phyloP scores from a whole-genome alignment of 2,329 filamentous ascomycete genomes.

The Calonectria henricotiae region DNA sequence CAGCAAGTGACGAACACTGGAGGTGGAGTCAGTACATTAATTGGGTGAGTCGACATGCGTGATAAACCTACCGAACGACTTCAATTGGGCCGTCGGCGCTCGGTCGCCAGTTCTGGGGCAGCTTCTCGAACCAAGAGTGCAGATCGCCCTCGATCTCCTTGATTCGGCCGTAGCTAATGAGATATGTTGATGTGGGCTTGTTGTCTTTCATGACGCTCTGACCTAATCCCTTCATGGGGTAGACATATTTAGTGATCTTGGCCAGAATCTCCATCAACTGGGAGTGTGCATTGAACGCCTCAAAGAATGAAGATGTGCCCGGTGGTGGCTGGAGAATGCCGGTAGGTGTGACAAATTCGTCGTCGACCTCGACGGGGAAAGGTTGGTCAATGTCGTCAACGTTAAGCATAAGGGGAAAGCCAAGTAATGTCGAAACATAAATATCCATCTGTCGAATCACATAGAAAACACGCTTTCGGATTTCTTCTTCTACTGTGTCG shows the following conservation, averaged over 20 bases:
- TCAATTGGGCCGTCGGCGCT: constrained; percentile 83
- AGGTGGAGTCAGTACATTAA: constrained; percentile 32
- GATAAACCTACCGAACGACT: constrained; percentile 77
- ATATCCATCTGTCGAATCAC: constrained; percentile 81
- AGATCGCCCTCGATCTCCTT: constrained; percentile 77
- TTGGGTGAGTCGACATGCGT: too few relatives aligned
- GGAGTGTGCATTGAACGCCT: constrained; percentile 78
- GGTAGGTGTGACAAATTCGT: constrained; percentile 76
- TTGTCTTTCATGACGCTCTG: constrained; percentile 63
- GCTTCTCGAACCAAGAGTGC: constrained; percentile 74
- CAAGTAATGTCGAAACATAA: constrained; percentile 78
- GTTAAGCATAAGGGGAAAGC: constrained; percentile 76
- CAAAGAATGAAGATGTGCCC: constrained; percentile 73
- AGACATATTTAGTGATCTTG: constrained; percentile 77
- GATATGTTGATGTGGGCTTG: constrained; percentile 68
- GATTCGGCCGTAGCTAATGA: constrained; percentile 76
- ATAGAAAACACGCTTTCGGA: constrained; percentile 77
- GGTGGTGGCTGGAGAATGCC: constrained; percentile 71
- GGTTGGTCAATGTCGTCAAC: constrained; percentile 79
- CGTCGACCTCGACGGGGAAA: constrained; percentile 76
- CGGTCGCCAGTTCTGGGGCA: constrained; percentile 85
- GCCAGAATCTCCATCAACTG: constrained; percentile 76
- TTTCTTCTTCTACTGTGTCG: constrained; percentile 76
- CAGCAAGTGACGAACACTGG: constrained; percentile 80
- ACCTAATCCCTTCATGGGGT: constrained; percentile 74